These are phyloP conservation scores for Penicillium psychrosexuale DNA, from an alignment of 2,329 filamentous ascomycete genomes.

Conservation along the genomic window DNA sequence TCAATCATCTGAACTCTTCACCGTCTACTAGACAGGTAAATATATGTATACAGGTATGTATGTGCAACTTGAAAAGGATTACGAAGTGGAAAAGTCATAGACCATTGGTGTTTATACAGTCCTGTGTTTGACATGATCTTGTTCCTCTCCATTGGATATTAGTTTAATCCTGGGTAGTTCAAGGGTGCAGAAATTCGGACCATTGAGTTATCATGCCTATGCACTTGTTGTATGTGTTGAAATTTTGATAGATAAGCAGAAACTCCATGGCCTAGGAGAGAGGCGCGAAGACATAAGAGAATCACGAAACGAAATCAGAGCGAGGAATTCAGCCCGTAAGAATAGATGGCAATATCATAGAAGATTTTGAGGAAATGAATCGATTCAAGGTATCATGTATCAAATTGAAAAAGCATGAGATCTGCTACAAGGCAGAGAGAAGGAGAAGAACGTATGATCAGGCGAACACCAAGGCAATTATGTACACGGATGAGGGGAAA, in stretches of 20 bases:
- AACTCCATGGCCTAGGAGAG: not conserved
- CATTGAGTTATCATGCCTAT: not conserved
- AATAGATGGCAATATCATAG: not conserved
- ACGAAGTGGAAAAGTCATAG: not conserved
- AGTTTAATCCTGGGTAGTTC: not conserved
- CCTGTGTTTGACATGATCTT: not conserved
- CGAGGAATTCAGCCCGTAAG: not conserved
- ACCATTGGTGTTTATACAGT: not conserved
- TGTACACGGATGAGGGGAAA: conserved; percentile 25
- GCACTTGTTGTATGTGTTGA: not conserved
- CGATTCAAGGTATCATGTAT: conserved; percentile 13
- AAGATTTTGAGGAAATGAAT: not conserved
- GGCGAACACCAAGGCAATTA: conserved; percentile 26
- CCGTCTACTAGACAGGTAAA: not conserved
- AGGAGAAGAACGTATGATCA: not conserved
- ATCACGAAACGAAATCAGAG: not conserved
- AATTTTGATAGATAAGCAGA: not conserved
- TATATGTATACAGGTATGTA: no score
- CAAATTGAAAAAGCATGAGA: conserved; percentile 7
- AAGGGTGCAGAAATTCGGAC: not conserved
- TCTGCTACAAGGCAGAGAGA: not conserved
- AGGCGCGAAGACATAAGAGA: not conserved
- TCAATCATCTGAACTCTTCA: not conserved
- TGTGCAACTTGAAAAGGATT: not conserved
- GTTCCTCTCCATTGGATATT: not conserved